Evolutionary conservation across 257 asterid genomes (phyloP).

Genomic region (Solanum paucissectum): DNA sequence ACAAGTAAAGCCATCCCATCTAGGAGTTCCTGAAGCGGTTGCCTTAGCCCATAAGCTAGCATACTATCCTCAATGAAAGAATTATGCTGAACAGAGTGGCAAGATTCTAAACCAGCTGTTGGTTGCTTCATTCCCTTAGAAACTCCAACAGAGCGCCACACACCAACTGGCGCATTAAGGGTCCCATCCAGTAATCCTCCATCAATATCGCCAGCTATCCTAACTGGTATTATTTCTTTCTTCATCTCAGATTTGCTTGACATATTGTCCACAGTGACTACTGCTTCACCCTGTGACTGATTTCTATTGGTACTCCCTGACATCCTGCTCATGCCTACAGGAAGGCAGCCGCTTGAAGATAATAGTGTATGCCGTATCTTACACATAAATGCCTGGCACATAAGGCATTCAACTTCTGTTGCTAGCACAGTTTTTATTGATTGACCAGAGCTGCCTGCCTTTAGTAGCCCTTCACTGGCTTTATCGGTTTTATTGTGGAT

Average conservation of each 20-base stretch:
- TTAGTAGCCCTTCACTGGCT: conserved; percentile 35
- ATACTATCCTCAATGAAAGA: conserved; percentile 82
- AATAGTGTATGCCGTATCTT: conserved; percentile 65
- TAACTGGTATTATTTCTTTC: conserved; percentile 72
- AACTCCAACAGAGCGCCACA: conserved; percentile 86
- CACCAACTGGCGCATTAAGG: conserved; percentile 84
- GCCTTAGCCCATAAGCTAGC: conserved; percentile 85
- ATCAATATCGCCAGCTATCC: conserved; percentile 95
- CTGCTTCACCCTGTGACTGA: conserved; percentile 55
- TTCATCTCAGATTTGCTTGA: conserved; percentile 62
- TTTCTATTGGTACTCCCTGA: conserved; percentile 43
- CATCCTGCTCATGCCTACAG: conserved; percentile 47
- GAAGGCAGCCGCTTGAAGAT: conserved; percentile 37
- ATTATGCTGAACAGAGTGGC: conserved; percentile 56
- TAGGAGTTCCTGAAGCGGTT: conserved; percentile 96
- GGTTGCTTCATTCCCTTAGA: conserved; percentile 60
- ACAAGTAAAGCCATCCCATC: conserved; percentile 91
- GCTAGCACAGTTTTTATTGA: conserved; percentile 67
- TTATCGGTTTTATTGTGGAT: conserved; percentile 27
- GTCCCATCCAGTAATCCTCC: conserved; percentile 75
- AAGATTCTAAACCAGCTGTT: conserved; percentile 54
- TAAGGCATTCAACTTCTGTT: conserved; percentile 78
- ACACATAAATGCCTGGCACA: conserved; percentile 92
- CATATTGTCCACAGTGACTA: conserved; percentile 46
- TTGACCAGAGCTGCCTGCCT: conserved; percentile 46